Evolutionary conservation across 2,329 filamentous ascomycete genomes (phyloP), one percentile per base, ranked within the genome.

Genomic region (Fonsecaea erecta): DNA sequence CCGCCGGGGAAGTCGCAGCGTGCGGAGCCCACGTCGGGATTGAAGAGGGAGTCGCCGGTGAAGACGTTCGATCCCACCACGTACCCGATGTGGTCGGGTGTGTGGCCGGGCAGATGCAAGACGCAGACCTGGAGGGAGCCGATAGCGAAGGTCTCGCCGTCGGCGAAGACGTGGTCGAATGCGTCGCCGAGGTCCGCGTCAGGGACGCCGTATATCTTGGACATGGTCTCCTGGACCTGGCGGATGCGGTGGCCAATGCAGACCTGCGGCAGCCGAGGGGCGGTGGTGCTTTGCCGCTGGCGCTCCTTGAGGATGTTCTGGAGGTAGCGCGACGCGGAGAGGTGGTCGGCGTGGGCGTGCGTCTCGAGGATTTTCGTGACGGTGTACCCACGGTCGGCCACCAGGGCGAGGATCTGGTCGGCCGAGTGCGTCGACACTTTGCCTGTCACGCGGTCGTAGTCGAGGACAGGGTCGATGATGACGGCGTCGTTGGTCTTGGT

Each of bases 11-110:
- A 86, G 64, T 86, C 84, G 56, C 82, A 84, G 2, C 83, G 77
- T 0, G 84, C 84, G 0, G 81, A 80, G 11, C 84, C 84, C 40
- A 86, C 78, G 56, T 85, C 83, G 1, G 76, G 75, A 56, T 85
- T 77, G 69, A 86, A 86, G n/a, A 85, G 74, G 0, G 82, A 84
- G 64, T 86, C 84, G 0, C 84, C 84, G 24, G 80, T 82, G 56
- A 86, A 86, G 0, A 86, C 76, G 58, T 77, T 76, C 14, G 73
- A 73, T 71, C 84, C 85, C 62, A 89, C 82, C 35, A 76, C 75
- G 67, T 89, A 90, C 0, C 87, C 86, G 9, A 89, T 69, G 65
- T 88, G 85, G 68, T 89, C 87, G 0, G 86, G 85, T 0, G 86
- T 88, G 68, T 89, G 86, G 0, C 86, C 86, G 0, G 87, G 86